These are phyloP conservation scores for Aspergillus udagawae DNA, from an alignment of 2,329 filamentous ascomycete species.

Conservation along the genomic window DNA sequence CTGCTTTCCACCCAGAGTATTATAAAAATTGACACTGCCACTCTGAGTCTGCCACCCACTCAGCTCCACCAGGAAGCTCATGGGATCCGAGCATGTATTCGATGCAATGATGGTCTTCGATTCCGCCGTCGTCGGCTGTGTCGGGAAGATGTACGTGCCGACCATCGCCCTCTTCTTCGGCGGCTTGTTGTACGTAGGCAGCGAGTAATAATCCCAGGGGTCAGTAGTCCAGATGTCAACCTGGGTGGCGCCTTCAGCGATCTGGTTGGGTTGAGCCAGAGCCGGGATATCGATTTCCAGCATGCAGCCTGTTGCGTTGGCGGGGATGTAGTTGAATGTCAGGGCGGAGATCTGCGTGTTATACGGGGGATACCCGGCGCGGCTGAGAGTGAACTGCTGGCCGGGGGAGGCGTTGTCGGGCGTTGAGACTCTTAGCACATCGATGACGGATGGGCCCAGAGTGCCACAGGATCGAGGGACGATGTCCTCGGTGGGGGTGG, in stretches of 20 bases:
- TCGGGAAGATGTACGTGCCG: conserved; percentile 9
- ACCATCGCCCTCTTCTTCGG: conserved; percentile 6
- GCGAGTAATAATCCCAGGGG: background rate
- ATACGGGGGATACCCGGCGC: background rate
- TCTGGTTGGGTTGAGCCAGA: conserved; percentile 6
- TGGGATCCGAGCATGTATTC: conserved; percentile 6
- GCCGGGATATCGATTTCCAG: conserved; percentile 12
- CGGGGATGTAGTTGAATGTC: conserved; percentile 16
- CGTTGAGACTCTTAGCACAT: conserved; percentile 6
- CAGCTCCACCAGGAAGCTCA: conserved; percentile 17
- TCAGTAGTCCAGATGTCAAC: conserved; percentile 14
- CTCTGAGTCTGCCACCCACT: conserved; percentile 11
- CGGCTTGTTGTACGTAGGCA: conserved; percentile 10
- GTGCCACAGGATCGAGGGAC: conserved; percentile 13
- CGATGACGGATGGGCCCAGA: conserved; percentile 10
- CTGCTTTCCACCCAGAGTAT: conserved; percentile 5
- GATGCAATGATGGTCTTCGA: conserved; percentile 6
- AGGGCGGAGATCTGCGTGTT: conserved; percentile 9
- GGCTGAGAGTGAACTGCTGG: conserved; percentile 8
- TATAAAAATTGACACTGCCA: conserved; percentile 14
- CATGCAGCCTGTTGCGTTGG: conserved; percentile 13
- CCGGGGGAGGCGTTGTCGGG: conserved; percentile 9
- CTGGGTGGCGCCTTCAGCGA: conserved; percentile 10
- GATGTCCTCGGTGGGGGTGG: conserved; percentile 7
- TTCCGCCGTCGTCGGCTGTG: background rate